Percentiles rank a stretch among this genome's conserved stretches.
Evolutionary conservation across 331 rosid species (phyloP).

Genomic region (Cydonia oblonga): DNA sequence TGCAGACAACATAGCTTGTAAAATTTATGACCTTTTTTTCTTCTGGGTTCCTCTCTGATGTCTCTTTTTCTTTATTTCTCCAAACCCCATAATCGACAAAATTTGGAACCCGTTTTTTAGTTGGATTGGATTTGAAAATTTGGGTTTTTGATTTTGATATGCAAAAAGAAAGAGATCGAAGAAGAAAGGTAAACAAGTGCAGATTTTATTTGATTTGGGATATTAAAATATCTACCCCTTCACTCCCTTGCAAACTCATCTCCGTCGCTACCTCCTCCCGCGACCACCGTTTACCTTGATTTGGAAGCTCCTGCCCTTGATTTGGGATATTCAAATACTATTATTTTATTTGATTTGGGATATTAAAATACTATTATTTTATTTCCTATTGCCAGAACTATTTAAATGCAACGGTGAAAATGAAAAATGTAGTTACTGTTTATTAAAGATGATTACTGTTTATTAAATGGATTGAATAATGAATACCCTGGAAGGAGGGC

Average conservation of each 20-base stretch:
- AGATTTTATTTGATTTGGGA: not conserved
- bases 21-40: too few relatives aligned
- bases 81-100: not conserved
- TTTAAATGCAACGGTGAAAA: accelerated
- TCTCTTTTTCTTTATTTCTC: not conserved
- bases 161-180: not conserved
- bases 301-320: too few relatives aligned
- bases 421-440: accelerated
- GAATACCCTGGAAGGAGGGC: too few relatives aligned
- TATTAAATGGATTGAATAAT: accelerated
- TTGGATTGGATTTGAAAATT: not conserved
- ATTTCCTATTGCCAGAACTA: too few relatives aligned
- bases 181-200: constrained; percentile 19
- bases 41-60: not conserved
- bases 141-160: not conserved
- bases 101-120: too few relatives aligned
- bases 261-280: too few relatives aligned
- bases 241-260: too few relatives aligned
- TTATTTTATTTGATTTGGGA: too few relatives aligned
- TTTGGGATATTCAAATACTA: too few relatives aligned
- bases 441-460: too few relatives aligned
- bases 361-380: not conserved
- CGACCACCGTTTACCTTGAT: not conserved
- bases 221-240: constrained; percentile 35
- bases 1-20: constrained; percentile 35